These are phyloP conservation scores for Hylodesmum podocarpum DNA, from an alignment of 306 rosid species.

Conservation along the genomic window DNA sequence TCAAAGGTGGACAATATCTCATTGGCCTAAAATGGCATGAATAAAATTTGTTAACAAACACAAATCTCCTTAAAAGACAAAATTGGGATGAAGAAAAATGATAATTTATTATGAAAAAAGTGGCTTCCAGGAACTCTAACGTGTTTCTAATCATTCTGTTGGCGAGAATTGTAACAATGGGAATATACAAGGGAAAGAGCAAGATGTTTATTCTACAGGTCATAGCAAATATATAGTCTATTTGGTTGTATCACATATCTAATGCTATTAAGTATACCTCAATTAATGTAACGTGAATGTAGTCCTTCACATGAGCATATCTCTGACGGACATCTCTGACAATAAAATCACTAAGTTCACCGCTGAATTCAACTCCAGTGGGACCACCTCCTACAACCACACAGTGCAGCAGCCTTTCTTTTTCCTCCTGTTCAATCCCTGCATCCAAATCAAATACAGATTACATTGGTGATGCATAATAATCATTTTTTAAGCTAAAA, in stretches of 20 bases:
- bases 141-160: background rate
- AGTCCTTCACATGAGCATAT: conserved; percentile 90
- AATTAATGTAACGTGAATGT: conserved; percentile 82
- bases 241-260: conserved; percentile 18
- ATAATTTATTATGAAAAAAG: background rate
- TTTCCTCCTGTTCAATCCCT: conserved; percentile 81
- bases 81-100: background rate
- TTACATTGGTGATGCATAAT: background rate
- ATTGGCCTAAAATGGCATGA: conserved; percentile 63
- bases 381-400: conserved; percentile 99
- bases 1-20: conserved; percentile 96
- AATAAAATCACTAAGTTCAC: conserved; percentile 97
- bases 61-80: conserved; percentile 18
- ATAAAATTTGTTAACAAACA: conserved; percentile 33
- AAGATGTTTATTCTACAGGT: background rate
- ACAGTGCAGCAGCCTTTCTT: conserved; percentile 78
- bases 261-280: conserved; percentile 61
- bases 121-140: background rate
- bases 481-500: background rate
- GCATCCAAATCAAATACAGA: conserved; percentile 37
- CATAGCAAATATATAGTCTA: background rate
- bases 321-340: conserved; percentile 78
- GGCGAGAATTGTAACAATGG: background rate
- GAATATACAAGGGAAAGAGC: background rate
- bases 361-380: conserved; percentile 98